Conservation (phyloP, 2,329 filamentous ascomycete genomes). For the Paraconiothyrium sp. region DNA sequence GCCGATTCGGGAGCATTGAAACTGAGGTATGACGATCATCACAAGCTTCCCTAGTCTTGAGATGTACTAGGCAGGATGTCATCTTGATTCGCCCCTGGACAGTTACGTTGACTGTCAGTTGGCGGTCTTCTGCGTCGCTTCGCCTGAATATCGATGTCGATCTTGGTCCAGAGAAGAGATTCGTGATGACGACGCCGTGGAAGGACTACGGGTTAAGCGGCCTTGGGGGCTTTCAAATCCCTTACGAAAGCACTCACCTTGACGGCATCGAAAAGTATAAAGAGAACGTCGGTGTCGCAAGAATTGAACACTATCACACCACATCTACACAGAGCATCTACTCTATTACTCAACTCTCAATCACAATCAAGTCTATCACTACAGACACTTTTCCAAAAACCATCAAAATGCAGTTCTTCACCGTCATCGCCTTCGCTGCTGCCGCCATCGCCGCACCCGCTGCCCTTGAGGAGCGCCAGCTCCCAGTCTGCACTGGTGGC, state of each 20-base stretch:
- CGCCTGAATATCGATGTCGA: constrained; percentile 31
- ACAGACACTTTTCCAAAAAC: constrained; percentile 18
- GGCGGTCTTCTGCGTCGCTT: constrained; percentile 20
- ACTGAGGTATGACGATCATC: constrained; percentile 43
- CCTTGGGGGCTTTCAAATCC: constrained; percentile 4
- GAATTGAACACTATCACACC: constrained; percentile 37
- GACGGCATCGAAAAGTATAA: constrained; percentile 39
- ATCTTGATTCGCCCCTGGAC: constrained; percentile 30
- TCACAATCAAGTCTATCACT: constrained; percentile 20
- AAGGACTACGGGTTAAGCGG: constrained; percentile 14
- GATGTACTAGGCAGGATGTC: constrained; percentile 18
- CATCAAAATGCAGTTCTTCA: constrained; percentile 48
- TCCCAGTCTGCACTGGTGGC: constrained; percentile 46
- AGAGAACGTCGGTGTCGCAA: constrained; percentile 30
- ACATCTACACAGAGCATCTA: constrained; percentile 30
- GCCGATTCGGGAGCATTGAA: constrained; percentile 29
- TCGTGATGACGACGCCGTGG: constrained; percentile 38
- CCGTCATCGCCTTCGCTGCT: constrained; percentile 43
- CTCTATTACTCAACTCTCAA: constrained; percentile 20
- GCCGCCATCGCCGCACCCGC: constrained; percentile 41
- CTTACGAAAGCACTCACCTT: constrained; percentile 21
- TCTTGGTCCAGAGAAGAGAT: constrained; percentile 25
- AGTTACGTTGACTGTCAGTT: constrained; percentile 21
- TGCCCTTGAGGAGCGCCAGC: constrained; percentile 44
- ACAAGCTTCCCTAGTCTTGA: constrained; percentile 28